Evolutionary conservation across 306 rosid species (phyloP).

Genomic region (Ziziphus jujuba): DNA sequence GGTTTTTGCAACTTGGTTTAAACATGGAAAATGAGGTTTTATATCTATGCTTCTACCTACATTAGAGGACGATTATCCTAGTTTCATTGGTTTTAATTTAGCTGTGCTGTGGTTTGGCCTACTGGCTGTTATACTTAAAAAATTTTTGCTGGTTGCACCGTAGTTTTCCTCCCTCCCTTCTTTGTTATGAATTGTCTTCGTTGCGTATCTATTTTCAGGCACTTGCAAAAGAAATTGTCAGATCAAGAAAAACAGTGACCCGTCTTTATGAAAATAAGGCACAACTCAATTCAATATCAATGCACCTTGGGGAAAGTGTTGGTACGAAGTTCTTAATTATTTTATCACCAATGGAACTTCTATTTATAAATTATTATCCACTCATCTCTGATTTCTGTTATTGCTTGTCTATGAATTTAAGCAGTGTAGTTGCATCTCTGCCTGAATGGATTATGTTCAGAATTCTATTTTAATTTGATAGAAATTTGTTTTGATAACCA

Average conservation of each 20-base stretch:
- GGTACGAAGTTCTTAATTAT: conserved; percentile 51
- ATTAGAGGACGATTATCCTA: too few species aligned
- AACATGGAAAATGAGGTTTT: background rate
- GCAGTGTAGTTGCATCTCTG: background rate
- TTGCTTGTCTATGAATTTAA: conserved; percentile 5
- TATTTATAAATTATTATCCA: background rate
- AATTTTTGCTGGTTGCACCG: too few species aligned
- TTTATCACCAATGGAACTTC: background rate
- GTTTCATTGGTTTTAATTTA: background rate
- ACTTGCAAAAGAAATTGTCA: conserved; percentile 88
- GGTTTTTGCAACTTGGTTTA: background rate
- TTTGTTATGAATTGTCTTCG: too few species aligned
- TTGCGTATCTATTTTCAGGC: conserved; percentile 42
- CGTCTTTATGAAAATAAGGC: conserved; percentile 95
- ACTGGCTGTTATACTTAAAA: too few species aligned
- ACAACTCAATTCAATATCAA: conserved; percentile 90
- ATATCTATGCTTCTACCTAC: background rate
- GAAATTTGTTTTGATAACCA: too few species aligned
- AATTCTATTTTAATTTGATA: too few species aligned
- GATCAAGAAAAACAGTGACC: conserved; percentile 84
- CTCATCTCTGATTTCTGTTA: background rate
- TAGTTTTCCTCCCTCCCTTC: too few species aligned
- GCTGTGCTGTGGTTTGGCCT: too few species aligned
- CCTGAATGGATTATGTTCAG: too few species aligned
- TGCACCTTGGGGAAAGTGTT: conserved; percentile 99